Evolutionary conservation across 305 asterid species (phyloP), one percentile per base, ranked within the genome.

Genomic region (Solanum chacoense): DNA sequence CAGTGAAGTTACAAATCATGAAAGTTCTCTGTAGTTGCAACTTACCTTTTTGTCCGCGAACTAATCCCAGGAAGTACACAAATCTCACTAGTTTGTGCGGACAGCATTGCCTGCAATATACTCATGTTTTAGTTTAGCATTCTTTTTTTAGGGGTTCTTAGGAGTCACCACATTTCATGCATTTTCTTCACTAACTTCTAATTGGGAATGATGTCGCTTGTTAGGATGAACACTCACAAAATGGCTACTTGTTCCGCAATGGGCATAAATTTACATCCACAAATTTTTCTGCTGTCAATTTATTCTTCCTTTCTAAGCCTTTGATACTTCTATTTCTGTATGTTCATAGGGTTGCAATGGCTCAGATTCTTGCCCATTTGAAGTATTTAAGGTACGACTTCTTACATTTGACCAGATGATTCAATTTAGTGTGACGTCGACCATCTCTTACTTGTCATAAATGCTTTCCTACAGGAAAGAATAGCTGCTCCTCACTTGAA

Each of bases 401-500:
- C 40, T 7, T 24, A 24, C 20, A 32, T 71, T 29, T 24, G 6
- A 28, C 26, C 50, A 37, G 18, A 38, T 22, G 72, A 42, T 85
- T 45, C 22, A 84, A 20, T 90, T 71, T 28, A 45, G 26, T 34
- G 36, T 14, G 50, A 79, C 6, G 36, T 63, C 20, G 32, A 63
- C 36, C 12, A 32, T 42, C 85, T 81, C 74, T 36, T 29, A 73
- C n/a, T 8, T 36, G 42, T 55, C 69, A 34, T 50, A 65, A 11
- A 32, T 36, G 26, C 72, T 59, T 86, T 90, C 85, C 42, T 87
- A 50, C 96, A 95, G 99, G 95, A 94, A 87, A 93, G 88, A 91
- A 94, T 95, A 88, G 99, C 91, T 29, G 95, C 93, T 67, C 97
- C 99, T 92, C 99, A 96, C 90, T 89, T 96, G 84, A 96, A 94